phyloP scores from a whole-genome alignment of 1,284 basidiomycete genomes.

The Trichosporon sp. region DNA sequence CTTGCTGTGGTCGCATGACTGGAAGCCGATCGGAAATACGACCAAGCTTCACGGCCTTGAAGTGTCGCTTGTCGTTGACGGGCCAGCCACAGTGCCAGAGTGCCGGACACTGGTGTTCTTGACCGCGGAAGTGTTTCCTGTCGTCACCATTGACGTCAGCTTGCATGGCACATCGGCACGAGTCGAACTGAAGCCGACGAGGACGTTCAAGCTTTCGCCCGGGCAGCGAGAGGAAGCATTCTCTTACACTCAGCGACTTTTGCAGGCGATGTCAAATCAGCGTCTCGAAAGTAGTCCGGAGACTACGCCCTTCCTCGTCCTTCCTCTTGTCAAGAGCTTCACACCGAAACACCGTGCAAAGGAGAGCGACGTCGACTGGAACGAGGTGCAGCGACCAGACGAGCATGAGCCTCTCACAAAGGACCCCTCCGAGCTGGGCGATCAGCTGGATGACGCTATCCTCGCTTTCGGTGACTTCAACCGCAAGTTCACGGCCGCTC shows the following conservation, averaged over 20 bases:
- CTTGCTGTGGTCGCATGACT: background rate
- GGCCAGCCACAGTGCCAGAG: background rate
- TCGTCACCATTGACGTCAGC: background rate
- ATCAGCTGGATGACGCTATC: conserved; percentile 24
- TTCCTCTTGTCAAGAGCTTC: conserved; percentile 19
- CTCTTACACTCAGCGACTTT: conserved; percentile 24
- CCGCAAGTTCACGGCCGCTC: background rate
- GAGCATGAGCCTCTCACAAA: conserved; percentile 4
- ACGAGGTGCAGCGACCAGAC: conserved; percentile 21
- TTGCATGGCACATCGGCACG: background rate
- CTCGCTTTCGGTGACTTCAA: conserved; percentile 10
- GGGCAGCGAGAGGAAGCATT: conserved; percentile 19
- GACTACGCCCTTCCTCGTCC: conserved; percentile 24
- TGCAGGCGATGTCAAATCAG: conserved; percentile 30
- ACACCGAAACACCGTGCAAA: background rate
- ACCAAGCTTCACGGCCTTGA: background rate
- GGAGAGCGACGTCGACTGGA: conserved; percentile 31
- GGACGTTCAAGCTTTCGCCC: background rate
- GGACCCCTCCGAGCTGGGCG: conserved; percentile 11
- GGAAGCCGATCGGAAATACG: background rate
- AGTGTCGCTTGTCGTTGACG: background rate
- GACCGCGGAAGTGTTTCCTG: background rate
- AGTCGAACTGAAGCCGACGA: background rate
- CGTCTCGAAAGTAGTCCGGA: conserved; percentile 17
- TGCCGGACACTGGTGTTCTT: conserved; percentile 7